Percentiles rank a stretch among this genome's conserved stretches.
Conservation (phyloP, 129 eudicot species). For the Glebionis coronaria region DNA sequence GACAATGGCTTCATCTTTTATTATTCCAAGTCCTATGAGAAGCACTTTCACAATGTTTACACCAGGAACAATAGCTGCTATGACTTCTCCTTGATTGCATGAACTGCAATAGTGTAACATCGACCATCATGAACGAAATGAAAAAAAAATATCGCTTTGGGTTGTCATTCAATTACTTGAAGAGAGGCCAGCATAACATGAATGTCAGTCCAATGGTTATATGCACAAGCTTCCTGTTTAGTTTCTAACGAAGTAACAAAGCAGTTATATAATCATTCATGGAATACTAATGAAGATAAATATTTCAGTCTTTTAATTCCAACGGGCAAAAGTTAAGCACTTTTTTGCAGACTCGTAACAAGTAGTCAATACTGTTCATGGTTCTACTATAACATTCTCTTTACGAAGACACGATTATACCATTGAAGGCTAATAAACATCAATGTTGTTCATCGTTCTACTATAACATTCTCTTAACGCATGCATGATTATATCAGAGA, state of each 20-base stretch:
- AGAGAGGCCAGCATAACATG: slow-evolving; percentile 99
- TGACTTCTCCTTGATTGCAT: slow-evolving; percentile 60
- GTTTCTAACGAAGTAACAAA: slow-evolving; percentile 44
- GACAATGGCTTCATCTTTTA: slow-evolving; percentile 78
- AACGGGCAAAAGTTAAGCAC: not conserved
- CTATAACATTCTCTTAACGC: not conserved
- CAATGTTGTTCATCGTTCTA: not conserved
- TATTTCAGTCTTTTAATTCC: not conserved
- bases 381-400: too few relatives aligned
- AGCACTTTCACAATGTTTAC: slow-evolving; percentile 67
- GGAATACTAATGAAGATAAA: not conserved
- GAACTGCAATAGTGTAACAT: slow-evolving; percentile 49
- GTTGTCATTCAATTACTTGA: slow-evolving; percentile 49
- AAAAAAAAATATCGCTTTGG: not conserved
- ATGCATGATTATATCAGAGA: not conserved
- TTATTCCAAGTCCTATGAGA: slow-evolving; percentile 76
- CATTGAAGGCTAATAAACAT: too few relatives aligned
- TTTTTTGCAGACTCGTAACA: not conserved
- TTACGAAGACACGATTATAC: too few relatives aligned
- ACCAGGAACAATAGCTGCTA: slow-evolving; percentile 74
- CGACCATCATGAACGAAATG: slow-evolving; percentile 15
- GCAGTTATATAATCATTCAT: not conserved
- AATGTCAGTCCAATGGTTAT: slow-evolving; percentile 67
- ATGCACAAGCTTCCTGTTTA: slow-evolving; percentile 94
- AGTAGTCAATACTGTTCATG: too few relatives aligned